Conservation (phyloP, 495 filamentous ascomycete species). For the Articulospora tetracladia region DNA sequence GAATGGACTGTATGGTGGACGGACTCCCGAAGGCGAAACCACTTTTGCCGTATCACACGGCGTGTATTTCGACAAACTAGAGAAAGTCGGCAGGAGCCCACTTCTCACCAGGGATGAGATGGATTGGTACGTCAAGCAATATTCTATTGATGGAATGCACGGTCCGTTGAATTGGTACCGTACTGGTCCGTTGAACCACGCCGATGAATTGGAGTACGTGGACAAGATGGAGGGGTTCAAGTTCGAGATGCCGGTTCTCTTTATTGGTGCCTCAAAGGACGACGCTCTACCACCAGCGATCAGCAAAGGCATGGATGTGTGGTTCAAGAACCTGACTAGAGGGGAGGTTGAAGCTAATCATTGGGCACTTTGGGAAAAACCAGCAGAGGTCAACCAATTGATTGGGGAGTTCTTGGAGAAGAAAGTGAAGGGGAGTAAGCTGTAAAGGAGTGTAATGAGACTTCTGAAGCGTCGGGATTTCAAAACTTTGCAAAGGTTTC, state of each 20-base stretch:
- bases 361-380: conserved; percentile 67
- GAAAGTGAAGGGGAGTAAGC: background rate
- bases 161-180: conserved; percentile 88
- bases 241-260: conserved; percentile 67
- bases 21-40: conserved; percentile 45
- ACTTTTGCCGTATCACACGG: conserved; percentile 55
- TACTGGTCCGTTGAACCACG: conserved; percentile 62
- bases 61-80: conserved; percentile 43
- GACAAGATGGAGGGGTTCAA: conserved; percentile 29
- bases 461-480: too few relatives aligned
- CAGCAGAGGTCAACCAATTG: conserved; percentile 50
- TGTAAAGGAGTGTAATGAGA: background rate
- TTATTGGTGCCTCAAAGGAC: conserved; percentile 70
- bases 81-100: conserved; percentile 40
- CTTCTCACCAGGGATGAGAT: conserved; percentile 66
- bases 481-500: too few relatives aligned
- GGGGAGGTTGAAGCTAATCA: conserved; percentile 59
- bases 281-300: conserved; percentile 61
- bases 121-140: conserved; percentile 73
- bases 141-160: conserved; percentile 63
- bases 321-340: conserved; percentile 51
- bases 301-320: conserved; percentile 61
- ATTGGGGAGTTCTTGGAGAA: conserved; percentile 21
- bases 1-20: conserved; percentile 63
- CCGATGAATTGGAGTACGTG: conserved; percentile 60